phyloP scores from a whole-genome alignment of 2,329 filamentous ascomycete species.

The Paracoccidioides brasiliensis region DNA sequence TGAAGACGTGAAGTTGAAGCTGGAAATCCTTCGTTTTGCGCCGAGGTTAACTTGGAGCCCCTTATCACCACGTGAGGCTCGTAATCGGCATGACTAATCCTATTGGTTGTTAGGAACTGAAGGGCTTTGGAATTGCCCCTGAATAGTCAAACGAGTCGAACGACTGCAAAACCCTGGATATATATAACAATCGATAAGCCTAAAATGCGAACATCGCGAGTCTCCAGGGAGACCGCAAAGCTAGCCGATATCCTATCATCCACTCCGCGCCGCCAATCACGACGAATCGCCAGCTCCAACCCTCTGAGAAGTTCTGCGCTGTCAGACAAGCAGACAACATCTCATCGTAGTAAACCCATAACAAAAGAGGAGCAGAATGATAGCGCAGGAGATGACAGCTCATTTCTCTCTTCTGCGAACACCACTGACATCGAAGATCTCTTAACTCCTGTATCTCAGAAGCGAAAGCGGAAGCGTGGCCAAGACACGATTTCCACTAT shows the following conservation, averaged over 20 bases:
- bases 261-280: constrained; percentile 30
- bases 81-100: background rate
- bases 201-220: constrained; percentile 44
- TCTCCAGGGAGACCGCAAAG: constrained; percentile 46
- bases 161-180: background rate
- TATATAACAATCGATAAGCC: background rate
- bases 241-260: constrained; percentile 39
- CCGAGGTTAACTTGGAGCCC: background rate
- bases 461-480: constrained; percentile 34
- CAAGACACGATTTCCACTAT: background rate
- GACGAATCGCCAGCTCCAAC: constrained; percentile 15
- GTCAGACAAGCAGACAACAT: constrained; percentile 18
- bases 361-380: constrained; percentile 20
- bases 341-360: constrained; percentile 15
- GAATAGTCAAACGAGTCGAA: background rate
- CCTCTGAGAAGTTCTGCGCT: constrained; percentile 16
- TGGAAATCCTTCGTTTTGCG: background rate
- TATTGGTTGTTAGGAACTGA: background rate
- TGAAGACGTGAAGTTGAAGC: background rate
- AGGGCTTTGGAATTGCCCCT: background rate
- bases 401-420: constrained; percentile 24
- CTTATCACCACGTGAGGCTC: background rate
- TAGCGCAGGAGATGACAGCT: constrained; percentile 14
- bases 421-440: constrained; percentile 48
- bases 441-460: constrained; percentile 28